These are phyloP conservation scores for Microcos paniculata DNA, from an alignment of 345 rosid genomes.

Conservation along the genomic window DNA sequence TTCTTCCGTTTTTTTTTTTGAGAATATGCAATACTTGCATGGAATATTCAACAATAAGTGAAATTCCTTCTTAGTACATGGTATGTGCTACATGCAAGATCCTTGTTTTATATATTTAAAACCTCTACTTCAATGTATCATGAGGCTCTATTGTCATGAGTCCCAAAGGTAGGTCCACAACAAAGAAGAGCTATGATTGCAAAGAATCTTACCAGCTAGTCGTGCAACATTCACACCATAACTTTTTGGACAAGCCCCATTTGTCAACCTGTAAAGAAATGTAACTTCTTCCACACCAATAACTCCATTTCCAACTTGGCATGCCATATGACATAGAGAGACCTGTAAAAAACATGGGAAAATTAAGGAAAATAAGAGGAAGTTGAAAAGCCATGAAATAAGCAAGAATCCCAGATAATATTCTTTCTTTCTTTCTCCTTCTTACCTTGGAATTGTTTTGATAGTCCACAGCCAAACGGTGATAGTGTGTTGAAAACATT, in stretches of 20 bases:
- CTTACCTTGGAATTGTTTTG: background rate
- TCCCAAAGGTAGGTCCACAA: background rate
- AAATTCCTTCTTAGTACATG: background rate
- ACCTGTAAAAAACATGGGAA: conserved; percentile 46
- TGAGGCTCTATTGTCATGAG: background rate
- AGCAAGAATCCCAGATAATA: background rate
- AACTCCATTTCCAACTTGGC: conserved; percentile 72
- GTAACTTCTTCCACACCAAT: conserved; percentile 81
- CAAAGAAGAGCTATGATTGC: background rate
- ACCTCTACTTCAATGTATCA: background rate
- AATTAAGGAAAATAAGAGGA: background rate
- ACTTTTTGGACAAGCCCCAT: conserved; percentile 96
- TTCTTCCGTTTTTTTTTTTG: background rate
- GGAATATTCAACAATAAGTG: background rate
- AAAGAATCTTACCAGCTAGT: conserved; percentile 65
- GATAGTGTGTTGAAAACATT: conserved; percentile 96
- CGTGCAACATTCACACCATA: conserved; percentile 97
- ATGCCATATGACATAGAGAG: conserved; percentile 87
- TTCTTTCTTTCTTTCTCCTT: background rate
- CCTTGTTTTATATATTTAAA: background rate
- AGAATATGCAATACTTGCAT: background rate
- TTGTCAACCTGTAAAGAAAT: conserved; percentile 76
- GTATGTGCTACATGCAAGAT: background rate
- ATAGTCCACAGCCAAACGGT: conserved; percentile 72
- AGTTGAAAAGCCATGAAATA: background rate